Evolutionary conservation across 306 rosid genomes (phyloP), one percentile per base, ranked within the genome.

Genomic region (Ammopiptanthus mongolicus): DNA sequence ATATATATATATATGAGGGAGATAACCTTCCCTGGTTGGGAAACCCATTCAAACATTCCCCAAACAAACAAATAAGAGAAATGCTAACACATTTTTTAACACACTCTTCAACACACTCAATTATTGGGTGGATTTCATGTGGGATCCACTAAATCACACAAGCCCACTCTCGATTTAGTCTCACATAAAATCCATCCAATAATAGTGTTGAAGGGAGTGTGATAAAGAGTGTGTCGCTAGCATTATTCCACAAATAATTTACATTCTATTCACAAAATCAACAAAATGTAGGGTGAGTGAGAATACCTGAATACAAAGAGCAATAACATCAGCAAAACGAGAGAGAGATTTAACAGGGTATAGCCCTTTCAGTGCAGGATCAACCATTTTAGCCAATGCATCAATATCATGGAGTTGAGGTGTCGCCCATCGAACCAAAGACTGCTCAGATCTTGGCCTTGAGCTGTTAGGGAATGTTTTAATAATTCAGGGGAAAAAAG

Each of bases 341-440:
- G 99, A 95, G 61, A 95, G 89, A 61, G 99, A 95, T 84, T 92
- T 95, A 11, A 95, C 97, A 28, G 99, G 97, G 79, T 88, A 95
- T 57, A 95, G 87, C 59, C 97, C 97, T 81, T 92, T 78, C 22
- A 95, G 88, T 3, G 83, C 81, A 15, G 97, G 96, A 78, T 95
- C 99, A 71, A 89, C 97, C 99, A 95, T 95, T 83, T 92, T 92
- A 10, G 78, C 71, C 83, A 95, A 85, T 50, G 99, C 97, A 59
- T 95, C 99, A 44, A 95, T 92, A 80, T 96, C 99, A 82, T 96
- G 99, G 57, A 96, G 97, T 77, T 92, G 99, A 73, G 99, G 99
- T 6, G 96, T 86, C 21, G 99, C 97, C 98, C 99, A 96, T 60
- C 91, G 83, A 90, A 92, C 99, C 87, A 96, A 84, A 52, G 92